Base-by-base conservation (phyloP, 1,139 yeast species). In the Geotrichum australiense region DNA sequence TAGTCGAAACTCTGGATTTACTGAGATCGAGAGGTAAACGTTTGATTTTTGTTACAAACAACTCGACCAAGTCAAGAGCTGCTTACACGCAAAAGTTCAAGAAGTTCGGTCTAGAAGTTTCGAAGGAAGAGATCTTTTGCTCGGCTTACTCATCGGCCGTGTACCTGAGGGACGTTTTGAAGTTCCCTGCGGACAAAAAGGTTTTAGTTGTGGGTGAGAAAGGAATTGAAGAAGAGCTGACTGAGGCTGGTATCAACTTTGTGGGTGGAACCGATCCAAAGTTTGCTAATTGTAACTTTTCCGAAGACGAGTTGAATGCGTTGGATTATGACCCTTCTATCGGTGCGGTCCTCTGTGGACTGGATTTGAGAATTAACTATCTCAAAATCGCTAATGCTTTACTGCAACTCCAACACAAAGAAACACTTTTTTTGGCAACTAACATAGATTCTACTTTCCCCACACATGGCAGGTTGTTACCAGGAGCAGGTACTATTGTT, bases 371-470 rank as follows among this genome's bases (percentile, higher is more conserved):
- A 39, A 61, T 89, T 50, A 87, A 84, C 62, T 91, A 91, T 60
- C 76, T 82, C 57, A 83, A 86, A 62, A 66, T 87, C 41, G 82
- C 95, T 2, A 69, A 78, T 25, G 85, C 96, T 3, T 70, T 89
- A 67, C 87, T 85, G 55, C 89, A 91, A 55, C 68, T 91, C 41
- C 74, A 73, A 50, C 71, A 81, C 50, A 78, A 80, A 39, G 69
- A 74, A 2, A 70, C 86, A 4, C 75, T 82, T 28, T 91, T 87
- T 60, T 70, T 93, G 51, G 97, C 96, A 22, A 91, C 98, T n/a
- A 91, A 91, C 60, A 82, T 83, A 37, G 98, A 91, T 60, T 82
- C 95, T 1, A 91, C 98, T 0, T 91, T 79, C 68, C 98, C 98
- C 4, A 76, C 83, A 45, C 80, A 84, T 59, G 96, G 95, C 1